Percentiles rank a stretch among this genome's conserved stretches.
phyloP scores from a whole-genome alignment of 768 basidiomycete genomes.

The Suillus brevipes region DNA sequence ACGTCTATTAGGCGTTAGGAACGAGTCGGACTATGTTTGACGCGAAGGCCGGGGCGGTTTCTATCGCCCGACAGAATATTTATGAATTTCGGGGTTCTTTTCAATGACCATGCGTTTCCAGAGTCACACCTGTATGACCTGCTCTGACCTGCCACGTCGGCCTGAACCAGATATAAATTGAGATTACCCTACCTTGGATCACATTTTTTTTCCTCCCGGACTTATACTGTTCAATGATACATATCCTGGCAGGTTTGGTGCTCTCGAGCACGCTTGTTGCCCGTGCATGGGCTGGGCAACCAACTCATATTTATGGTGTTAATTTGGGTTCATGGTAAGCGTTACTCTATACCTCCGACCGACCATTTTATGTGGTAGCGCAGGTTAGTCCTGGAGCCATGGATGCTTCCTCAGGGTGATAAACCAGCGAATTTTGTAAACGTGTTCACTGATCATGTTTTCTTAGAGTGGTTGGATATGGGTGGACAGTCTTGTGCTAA shows the following conservation, averaged over 20 bases:
- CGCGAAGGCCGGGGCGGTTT: background rate
- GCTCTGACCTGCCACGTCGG: background rate
- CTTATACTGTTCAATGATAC: constrained; percentile 18
- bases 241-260: constrained; percentile 13
- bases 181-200: background rate
- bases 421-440: background rate
- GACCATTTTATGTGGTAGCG: constrained; percentile 4
- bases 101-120: background rate
- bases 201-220: too few species aligned
- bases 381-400: constrained; percentile 77
- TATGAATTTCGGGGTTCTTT: background rate
- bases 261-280: constrained; percentile 20
- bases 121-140: background rate
- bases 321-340: constrained; percentile 67
- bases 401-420: constrained; percentile 75
- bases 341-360: background rate
- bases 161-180: background rate
- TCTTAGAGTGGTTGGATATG: constrained; percentile 68
- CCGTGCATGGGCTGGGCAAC: constrained; percentile 19
- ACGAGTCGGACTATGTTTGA: background rate
- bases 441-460: constrained; percentile 1
- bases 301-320: constrained; percentile 64
- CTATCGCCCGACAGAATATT: background rate
- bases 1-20: background rate
- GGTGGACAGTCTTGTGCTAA: constrained; percentile 58